A percentile compares a stretch with the other conserved stretches of the same genome.
phyloP scores from a whole-genome alignment of 208 protist species.

The Crithidia thermophila region DNA sequence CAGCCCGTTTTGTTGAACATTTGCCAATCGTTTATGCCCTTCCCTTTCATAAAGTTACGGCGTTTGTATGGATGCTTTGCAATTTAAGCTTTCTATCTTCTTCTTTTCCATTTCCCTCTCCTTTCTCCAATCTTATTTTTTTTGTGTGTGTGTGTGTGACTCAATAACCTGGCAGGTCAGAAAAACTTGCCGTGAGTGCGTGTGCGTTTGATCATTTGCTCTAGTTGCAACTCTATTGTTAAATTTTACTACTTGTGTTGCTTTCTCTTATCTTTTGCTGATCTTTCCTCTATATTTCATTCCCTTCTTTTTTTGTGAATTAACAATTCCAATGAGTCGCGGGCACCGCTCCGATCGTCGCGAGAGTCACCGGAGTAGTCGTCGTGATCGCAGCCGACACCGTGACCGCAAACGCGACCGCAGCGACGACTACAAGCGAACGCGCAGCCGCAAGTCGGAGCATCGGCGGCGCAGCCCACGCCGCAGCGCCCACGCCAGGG shows the following conservation, averaged over 20 bases:
- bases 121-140: constrained; percentile 10
- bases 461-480: constrained; percentile 21
- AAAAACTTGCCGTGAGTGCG: neutral
- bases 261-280: constrained; percentile 15
- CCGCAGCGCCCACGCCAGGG: neutral
- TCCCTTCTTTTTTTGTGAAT: constrained; percentile 19
- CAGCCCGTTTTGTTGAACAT: too few relatives aligned
- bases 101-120: neutral
- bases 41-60: neutral
- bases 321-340: constrained; percentile 32
- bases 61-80: neutral
- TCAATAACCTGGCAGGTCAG: neutral
- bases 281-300: neutral
- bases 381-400: constrained; percentile 22
- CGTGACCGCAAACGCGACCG: constrained; percentile 20
- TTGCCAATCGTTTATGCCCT: neutral
- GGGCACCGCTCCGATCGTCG: constrained; percentile 10
- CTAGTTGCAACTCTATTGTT: neutral
- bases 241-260: neutral
- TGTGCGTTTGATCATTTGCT: neutral
- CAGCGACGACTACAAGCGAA: constrained; percentile 13
- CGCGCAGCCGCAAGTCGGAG: constrained; percentile 11
- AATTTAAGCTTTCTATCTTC: constrained; percentile 8
- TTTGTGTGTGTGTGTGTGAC: constrained; percentile 6
- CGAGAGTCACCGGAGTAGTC: constrained; percentile 9